Conservation (phyloP, 352 stramenopile genomes). For the Pseudoperonospora humuli region DNA sequence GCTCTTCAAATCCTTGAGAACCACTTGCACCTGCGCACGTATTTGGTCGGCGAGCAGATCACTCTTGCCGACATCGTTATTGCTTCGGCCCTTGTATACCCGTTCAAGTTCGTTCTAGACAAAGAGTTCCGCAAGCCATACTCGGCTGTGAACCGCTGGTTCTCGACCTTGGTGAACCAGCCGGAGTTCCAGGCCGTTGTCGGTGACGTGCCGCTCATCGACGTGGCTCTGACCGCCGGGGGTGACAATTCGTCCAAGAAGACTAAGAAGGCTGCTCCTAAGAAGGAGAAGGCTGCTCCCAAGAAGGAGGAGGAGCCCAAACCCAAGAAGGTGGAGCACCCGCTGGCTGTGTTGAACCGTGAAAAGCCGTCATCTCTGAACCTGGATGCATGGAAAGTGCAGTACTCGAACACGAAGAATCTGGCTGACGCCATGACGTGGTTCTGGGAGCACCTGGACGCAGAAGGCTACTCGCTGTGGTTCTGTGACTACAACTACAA, state of each 20-base stretch:
- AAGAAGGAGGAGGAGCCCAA: slow-evolving; percentile 43
- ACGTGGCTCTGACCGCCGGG: slow-evolving; percentile 60
- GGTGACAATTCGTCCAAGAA: slow-evolving; percentile 40
- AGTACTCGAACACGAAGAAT: slow-evolving; percentile 86
- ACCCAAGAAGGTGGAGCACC: slow-evolving; percentile 79
- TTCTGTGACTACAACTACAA: slow-evolving; percentile 92
- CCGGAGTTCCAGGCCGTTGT: slow-evolving; percentile 89
- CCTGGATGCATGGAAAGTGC: slow-evolving; percentile 89
- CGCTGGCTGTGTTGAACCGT: slow-evolving; percentile 83
- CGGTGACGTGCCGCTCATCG: slow-evolving; percentile 83
- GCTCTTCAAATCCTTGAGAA: slow-evolving; percentile 84
- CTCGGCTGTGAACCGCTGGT: slow-evolving; percentile 87
- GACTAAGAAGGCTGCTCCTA: slow-evolving; percentile 27
- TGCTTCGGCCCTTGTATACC: slow-evolving; percentile 85
- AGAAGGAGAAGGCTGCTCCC: slow-evolving; percentile 37
- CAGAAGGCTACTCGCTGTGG: slow-evolving; percentile 87
- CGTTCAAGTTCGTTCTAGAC: slow-evolving; percentile 92
- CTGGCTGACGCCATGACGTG: slow-evolving; percentile 83
- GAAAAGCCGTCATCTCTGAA: slow-evolving; percentile 68
- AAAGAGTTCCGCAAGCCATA: slow-evolving; percentile 85
- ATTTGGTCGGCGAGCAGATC: slow-evolving; percentile 88
- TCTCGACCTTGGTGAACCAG: slow-evolving; percentile 90
- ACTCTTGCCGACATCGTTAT: slow-evolving; percentile 92
- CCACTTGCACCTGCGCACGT: slow-evolving; percentile 86
- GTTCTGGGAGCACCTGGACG: slow-evolving; percentile 89